Evolutionary conservation across 345 rosid genomes (phyloP).

Genomic region (Rhizophora mangle): DNA sequence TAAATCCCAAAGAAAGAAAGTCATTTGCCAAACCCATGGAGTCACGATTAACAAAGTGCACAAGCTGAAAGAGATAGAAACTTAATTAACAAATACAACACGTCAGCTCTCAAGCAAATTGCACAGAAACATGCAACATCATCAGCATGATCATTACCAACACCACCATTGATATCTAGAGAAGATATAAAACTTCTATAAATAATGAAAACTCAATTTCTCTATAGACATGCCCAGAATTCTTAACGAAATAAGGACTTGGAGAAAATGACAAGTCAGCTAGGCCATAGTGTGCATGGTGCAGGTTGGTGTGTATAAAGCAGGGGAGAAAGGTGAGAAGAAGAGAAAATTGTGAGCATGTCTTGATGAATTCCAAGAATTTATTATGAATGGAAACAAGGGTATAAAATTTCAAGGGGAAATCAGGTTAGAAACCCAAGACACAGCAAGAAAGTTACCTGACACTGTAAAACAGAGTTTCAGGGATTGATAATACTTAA

Average conservation of each 20-base stretch:
- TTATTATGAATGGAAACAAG: neutral
- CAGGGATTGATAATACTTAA: neutral
- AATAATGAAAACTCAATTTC: neutral
- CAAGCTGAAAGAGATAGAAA: constrained; percentile 69
- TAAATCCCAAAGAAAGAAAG: constrained; percentile 96
- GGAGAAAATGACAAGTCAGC: neutral
- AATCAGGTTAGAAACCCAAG: neutral
- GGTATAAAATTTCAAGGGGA: neutral
- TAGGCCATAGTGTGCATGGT: neutral
- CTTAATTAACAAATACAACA: constrained; percentile 26
- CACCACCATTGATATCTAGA: neutral
- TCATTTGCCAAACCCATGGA: constrained; percentile 97
- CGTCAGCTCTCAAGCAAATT: constrained; percentile 13
- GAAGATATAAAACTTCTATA: neutral
- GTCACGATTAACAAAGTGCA: constrained; percentile 98
- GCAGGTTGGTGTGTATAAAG: no score
- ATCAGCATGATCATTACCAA: constrained; percentile 2
- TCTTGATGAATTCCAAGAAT: neutral
- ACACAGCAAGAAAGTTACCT: neutral
- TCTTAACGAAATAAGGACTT: neutral
- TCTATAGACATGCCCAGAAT: neutral
- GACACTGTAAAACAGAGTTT: neutral
- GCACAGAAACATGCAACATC: constrained; percentile 15
- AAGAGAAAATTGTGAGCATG: neutral
- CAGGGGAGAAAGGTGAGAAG: neutral